Conservation (phyloP, 805 yeast genomes). For the Clavispora santaluciae region DNA sequence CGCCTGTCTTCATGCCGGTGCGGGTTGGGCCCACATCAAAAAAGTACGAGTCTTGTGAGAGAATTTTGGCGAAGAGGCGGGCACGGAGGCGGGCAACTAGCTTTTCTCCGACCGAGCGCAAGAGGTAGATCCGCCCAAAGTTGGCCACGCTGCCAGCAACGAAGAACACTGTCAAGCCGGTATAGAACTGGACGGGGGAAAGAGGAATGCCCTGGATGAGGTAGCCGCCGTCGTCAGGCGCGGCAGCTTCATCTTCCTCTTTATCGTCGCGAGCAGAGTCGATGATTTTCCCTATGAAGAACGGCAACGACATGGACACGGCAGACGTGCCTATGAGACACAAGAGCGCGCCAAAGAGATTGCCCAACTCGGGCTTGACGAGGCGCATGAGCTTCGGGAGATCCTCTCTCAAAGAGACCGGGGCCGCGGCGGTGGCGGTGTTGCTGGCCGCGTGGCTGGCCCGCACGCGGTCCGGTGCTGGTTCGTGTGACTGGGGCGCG, state of each 20-base stretch:
- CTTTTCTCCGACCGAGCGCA: constrained; percentile 80
- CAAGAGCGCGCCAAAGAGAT: constrained; percentile 47
- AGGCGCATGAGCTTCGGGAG: constrained; percentile 10
- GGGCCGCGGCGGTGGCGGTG: background rate
- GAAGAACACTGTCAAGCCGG: constrained; percentile 58
- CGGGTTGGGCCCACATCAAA: constrained; percentile 68
- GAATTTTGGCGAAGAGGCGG: constrained; percentile 66
- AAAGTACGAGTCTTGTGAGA: constrained; percentile 84
- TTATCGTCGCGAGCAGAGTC: constrained; percentile 52
- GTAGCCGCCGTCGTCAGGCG: constrained; percentile 13
- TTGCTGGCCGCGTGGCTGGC: background rate
- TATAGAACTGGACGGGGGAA: constrained; percentile 54
- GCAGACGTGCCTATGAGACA: constrained; percentile 69
- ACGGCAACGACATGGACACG: constrained; percentile 76
- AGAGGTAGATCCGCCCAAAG: constrained; percentile 69
- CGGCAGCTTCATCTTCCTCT: constrained; percentile 11
- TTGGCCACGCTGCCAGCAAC: constrained; percentile 73
- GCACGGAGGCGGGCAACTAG: constrained; percentile 81
- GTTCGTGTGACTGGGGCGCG: background rate
- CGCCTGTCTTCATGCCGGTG: constrained; percentile 69
- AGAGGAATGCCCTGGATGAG: constrained; percentile 49
- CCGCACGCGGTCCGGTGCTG: background rate
- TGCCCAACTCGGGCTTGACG: constrained; percentile 15
- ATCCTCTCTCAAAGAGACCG: background rate
- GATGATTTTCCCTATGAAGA: constrained; percentile 78